A percentile compares a stretch with the other conserved stretches of the same genome.
These are phyloP conservation scores for Chlamydomonas sphaeroides DNA, from an alignment of 139 green algal species.

Conservation along the genomic window DNA sequence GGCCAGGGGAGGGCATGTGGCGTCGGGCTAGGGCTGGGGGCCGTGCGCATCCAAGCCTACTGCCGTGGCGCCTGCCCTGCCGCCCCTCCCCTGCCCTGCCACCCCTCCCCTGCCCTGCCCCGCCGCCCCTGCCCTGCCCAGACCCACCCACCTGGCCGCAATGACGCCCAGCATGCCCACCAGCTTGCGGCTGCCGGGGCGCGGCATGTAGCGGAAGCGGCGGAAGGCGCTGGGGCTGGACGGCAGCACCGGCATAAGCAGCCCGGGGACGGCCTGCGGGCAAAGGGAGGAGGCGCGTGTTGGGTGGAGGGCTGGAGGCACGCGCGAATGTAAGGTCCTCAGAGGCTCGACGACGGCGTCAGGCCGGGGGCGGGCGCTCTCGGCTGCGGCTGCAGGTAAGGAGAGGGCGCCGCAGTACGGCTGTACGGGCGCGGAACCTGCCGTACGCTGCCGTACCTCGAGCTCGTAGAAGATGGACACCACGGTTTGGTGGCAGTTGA, in stretches of 20 bases:
- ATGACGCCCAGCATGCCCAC: slow-evolving; percentile 69
- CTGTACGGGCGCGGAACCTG: too few species aligned
- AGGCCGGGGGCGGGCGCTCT: too few species aligned
- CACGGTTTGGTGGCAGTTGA: slow-evolving; percentile 79
- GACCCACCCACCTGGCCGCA: slow-evolving; percentile 32
- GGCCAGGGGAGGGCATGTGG: too few species aligned
- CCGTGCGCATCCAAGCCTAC: too few species aligned
- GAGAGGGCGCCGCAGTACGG: too few species aligned
- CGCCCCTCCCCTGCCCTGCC: too few species aligned
- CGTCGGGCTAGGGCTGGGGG: too few species aligned
- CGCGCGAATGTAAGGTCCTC: too few species aligned
- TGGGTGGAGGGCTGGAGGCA: not conserved
- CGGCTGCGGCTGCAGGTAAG: too few species aligned
- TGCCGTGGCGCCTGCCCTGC: too few species aligned
- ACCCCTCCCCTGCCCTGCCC: not conserved
- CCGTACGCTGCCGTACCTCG: too few species aligned
- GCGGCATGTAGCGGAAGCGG: slow-evolving; percentile 27
- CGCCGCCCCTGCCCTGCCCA: not conserved
- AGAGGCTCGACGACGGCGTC: too few species aligned
- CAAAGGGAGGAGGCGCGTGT: not conserved
- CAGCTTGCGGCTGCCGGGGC: slow-evolving; percentile 54
- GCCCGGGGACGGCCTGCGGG: not conserved
- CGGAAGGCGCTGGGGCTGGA: slow-evolving; percentile 39
- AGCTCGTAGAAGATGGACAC: slow-evolving; percentile 54
- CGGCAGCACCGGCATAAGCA: slow-evolving; percentile 20